phyloP scores from a whole-genome alignment of 176 grass and related monocot genomes.

The Cymbopogon citratus region DNA sequence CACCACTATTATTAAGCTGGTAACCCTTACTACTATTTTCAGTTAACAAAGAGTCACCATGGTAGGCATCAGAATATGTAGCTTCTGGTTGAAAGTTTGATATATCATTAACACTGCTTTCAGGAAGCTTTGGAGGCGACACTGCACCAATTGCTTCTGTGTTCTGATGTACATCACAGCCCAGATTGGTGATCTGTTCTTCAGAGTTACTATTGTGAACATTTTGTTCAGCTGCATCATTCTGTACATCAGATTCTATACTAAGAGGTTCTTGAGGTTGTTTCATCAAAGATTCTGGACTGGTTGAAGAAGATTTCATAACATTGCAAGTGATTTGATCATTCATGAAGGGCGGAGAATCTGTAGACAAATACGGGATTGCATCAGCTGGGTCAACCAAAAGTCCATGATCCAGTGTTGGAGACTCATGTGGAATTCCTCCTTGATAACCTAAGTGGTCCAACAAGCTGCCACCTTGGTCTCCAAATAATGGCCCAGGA shows the following conservation, averaged over 20 bases:
- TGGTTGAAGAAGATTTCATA: constrained; percentile 31
- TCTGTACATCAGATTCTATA: constrained; percentile 32
- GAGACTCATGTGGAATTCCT: constrained; percentile 35
- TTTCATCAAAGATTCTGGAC: constrained; percentile 32
- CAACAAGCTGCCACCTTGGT: constrained; percentile 41
- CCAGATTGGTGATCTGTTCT: constrained; percentile 17
- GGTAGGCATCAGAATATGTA: constrained; percentile 36
- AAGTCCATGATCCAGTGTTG: constrained; percentile 35
- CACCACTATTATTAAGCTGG: constrained; percentile 41
- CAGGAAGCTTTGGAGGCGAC: constrained; percentile 30
- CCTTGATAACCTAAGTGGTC: constrained; percentile 49
- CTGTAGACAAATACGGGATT: constrained; percentile 29
- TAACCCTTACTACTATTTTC: constrained; percentile 40
- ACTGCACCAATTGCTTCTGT: constrained; percentile 26
- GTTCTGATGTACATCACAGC: constrained; percentile 28
- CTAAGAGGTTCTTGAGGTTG: constrained; percentile 31
- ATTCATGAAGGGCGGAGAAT: constrained; percentile 36
- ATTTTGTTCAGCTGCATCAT: constrained; percentile 33
- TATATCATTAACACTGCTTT: constrained; percentile 40
- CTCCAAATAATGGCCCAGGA: constrained; percentile 38
- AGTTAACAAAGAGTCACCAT: constrained; percentile 51
- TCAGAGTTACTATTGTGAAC: constrained; percentile 32
- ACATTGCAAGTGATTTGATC: constrained; percentile 42
- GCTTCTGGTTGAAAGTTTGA: constrained; percentile 37
- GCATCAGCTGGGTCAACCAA: constrained; percentile 32